Evolutionary conservation across 2,329 filamentous ascomycete genomes (phyloP), one percentile per base, ranked within the genome.

Genomic region (Epichloe elymi): DNA sequence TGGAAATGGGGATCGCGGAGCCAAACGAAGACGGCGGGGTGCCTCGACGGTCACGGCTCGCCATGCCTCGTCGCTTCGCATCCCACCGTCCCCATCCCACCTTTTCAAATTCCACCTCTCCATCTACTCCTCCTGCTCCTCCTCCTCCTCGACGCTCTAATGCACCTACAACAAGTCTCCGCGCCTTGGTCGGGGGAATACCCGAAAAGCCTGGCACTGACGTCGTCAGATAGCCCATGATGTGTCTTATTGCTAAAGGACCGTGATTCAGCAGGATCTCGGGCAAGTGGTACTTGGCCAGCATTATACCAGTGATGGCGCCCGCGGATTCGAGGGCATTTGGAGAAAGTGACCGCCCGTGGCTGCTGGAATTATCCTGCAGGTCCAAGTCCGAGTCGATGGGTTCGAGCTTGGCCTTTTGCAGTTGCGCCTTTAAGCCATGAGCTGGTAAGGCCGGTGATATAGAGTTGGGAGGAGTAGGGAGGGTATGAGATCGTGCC

Each of bases 11-110:
- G 54, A 84, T 82, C 56, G 73, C 75, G 30, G 70, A 64, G 45
- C 70, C 67, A 58, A 72, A 73, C 26, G 68, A 69, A 35, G 67
- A 66, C 51, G 65, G 61, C 58, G 66, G 66, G 61, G 67, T 65
- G 63, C 65, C 62, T 58, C 60, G 71, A 64, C 65, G 72, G 53
- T 71, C 65, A 56, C 74, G 72, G 55, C 71, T 60, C 42, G 76
- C 71, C 55, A 86, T 79, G 50, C 83, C 86, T 60, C 81, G 81
- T 64, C 80, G 76, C 63, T 82, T 82, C 55, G 90, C 93, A 67
- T 94, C 86, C 91, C 91, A 98, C 58, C 89, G 82, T 53, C 93
- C 93, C 91, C 91, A 97, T 63, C 91, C 91, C 53, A 96, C 88
- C 74, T 97, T 97, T 67, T 94, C 86, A 64, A 95, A 97, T 63